Evolutionary conservation across 306 rosid genomes (phyloP), one percentile per base, ranked within the genome.

Genomic region (Betula pendula): DNA sequence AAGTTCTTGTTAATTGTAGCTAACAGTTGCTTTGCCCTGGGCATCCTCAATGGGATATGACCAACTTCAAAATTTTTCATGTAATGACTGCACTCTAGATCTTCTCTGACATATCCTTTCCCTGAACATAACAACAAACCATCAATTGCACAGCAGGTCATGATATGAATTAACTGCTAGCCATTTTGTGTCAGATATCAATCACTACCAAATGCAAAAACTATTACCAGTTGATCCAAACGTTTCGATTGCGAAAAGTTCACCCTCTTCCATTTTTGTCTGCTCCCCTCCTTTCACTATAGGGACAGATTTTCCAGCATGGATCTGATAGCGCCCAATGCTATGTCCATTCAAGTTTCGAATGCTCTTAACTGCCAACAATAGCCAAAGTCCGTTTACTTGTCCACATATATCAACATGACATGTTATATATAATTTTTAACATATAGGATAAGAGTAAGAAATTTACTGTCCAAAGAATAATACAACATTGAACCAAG

Each of bases 261-360:
- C 98, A 38, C 98, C 98, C 95, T 94, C 98, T 86, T 94, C 98
- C 98, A 94, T 94, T 75, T 94, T 94, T 24, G 97, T 94, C 85
- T 94, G 97, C 88, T 95, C 98, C 80, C 98, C 98, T 47, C 97
- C 98, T 87, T 90, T 95, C 85, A 95, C 98, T 71, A 90, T 92
- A 20, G 98, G 97, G 81, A 95, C 96, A 15, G 95, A 95, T 75
- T 92, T 92, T 67, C 91, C 98, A 33, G 97, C 97, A 87, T 95
- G 98, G 75, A 95, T 95, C 81, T 95, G 98, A 85, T 95, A 95
- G 84, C 87, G 93, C 59, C 97, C 98, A 74, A 95, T 89, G 90
- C 98, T 90, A 78, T 95, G 98, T 68, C 98, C 98, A 77, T 92
- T 95, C 96, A 95, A 88, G 86, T 95, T 95, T 80, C 97, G 86